phyloP scores from a whole-genome alignment of 306 rosid genomes.

The Trichosanthes truncata region DNA sequence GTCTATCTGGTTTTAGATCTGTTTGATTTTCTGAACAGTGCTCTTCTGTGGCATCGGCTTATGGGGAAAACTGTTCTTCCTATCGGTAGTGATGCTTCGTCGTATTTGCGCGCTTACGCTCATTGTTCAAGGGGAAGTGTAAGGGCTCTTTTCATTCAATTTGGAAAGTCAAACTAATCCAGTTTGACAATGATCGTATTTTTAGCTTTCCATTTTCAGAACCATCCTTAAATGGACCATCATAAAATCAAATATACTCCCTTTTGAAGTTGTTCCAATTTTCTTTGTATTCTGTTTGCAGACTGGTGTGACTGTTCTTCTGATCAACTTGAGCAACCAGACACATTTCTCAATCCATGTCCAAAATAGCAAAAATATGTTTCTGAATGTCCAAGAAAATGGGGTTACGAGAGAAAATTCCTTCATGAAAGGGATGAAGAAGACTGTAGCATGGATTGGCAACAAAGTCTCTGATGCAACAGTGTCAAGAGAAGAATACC shows the following conservation, averaged over 20 bases:
- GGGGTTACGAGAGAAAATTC: conserved; percentile 20
- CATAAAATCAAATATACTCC: neutral
- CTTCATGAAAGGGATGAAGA: conserved; percentile 38
- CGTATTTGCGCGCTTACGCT: conserved; percentile 68
- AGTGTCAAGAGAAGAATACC: conserved; percentile 69
- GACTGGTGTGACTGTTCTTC: conserved; percentile 65
- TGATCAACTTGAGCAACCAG: conserved; percentile 77
- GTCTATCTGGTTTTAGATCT: neutral
- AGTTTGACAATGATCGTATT: neutral
- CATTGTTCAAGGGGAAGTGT: conserved; percentile 85
- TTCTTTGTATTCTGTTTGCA: conserved; percentile 1
- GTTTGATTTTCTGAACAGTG: conserved; percentile 30
- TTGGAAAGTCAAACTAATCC: neutral
- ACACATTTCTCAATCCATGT: conserved; percentile 43
- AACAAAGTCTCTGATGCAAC: conserved; percentile 44
- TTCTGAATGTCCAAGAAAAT: conserved; percentile 8
- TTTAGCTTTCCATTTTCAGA: neutral
- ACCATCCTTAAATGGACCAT: neutral
- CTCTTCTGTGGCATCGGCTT: conserved; percentile 90
- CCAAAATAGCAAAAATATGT: conserved; percentile 18
- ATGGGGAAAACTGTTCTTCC: conserved; percentile 81
- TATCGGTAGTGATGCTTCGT: conserved; percentile 31
- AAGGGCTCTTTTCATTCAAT: conserved; percentile 23
- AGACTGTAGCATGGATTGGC: conserved; percentile 72
- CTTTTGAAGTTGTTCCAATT: neutral